phyloP scores from a whole-genome alignment of 164 flowering plant species.

The grape (Vitis vinifera) region DNA sequence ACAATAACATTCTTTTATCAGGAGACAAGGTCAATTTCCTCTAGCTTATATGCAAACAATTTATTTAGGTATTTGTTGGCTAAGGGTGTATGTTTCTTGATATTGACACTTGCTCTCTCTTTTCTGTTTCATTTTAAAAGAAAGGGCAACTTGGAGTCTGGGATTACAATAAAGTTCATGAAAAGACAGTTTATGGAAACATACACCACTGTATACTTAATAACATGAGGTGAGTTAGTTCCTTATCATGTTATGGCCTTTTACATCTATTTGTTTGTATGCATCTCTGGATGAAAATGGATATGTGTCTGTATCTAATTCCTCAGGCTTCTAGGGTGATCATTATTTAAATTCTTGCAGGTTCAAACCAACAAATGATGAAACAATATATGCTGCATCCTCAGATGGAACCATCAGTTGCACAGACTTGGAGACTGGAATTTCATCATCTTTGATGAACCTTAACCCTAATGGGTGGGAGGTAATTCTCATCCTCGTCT shows the following conservation, averaged over 20 bases:
- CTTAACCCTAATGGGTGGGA: slow-evolving; percentile 94
- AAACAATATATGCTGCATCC: slow-evolving; percentile 71
- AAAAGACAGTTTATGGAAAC: slow-evolving; percentile 78
- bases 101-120: slow-evolving; percentile 6
- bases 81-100: slow-evolving; percentile 8
- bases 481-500: slow-evolving; percentile 36
- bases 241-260: not conserved
- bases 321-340: not conserved
- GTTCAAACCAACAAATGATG: slow-evolving; percentile 77
- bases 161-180: slow-evolving; percentile 77
- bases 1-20: slow-evolving; percentile 73
- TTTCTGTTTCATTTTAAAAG: slow-evolving; percentile 33
- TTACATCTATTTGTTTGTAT: not conserved
- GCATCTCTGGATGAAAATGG: not conserved
- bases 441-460: slow-evolving; percentile 64
- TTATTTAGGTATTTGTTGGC: not conserved
- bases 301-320: not conserved
- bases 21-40: slow-evolving; percentile 79
- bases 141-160: slow-evolving; percentile 99
- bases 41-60: not conserved
- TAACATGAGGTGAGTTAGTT: slow-evolving; percentile 67
- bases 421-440: slow-evolving; percentile 87
- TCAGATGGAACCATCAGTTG: slow-evolving; percentile 92
- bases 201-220: slow-evolving; percentile 78
- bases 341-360: slow-evolving; percentile 33